These are phyloP conservation scores for Mortierella sp. DNA, from an alignment of 371 early-diverging fungal genomes.

Conservation along the genomic window DNA sequence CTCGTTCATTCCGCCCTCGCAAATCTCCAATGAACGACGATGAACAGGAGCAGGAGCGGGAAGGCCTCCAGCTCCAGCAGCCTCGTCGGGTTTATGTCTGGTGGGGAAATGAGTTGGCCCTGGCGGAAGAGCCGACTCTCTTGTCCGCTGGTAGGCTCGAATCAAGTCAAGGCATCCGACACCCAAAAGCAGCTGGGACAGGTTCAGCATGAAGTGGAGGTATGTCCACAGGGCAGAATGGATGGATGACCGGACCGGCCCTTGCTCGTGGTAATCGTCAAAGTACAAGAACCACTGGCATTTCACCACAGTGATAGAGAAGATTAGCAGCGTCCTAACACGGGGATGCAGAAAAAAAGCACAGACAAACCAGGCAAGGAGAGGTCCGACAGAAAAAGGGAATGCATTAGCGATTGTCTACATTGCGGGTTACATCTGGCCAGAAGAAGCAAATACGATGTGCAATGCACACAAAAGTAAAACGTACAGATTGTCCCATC, in stretches of 20 bases:
- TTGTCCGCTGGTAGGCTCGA: conserved; percentile 45
- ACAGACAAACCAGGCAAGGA: background rate
- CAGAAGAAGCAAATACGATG: background rate
- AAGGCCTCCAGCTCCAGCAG: conserved; percentile 13
- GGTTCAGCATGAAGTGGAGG: conserved; percentile 69
- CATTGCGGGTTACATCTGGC: background rate
- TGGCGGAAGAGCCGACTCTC: background rate
- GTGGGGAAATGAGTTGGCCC: background rate
- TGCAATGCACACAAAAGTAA: background rate
- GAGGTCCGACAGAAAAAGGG: background rate
- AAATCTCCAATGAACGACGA: background rate
- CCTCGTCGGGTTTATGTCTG: conserved; percentile 5
- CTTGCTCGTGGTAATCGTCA: conserved; percentile 45
- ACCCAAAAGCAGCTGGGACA: conserved; percentile 70
- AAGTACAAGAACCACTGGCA: conserved; percentile 51
- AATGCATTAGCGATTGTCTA: background rate
- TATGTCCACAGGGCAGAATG: conserved; percentile 68
- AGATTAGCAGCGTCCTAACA: conserved; percentile 27
- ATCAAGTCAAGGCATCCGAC: conserved; percentile 67
- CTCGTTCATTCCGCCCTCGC: background rate
- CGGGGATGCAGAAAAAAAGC: background rate
- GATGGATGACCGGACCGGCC: conserved; percentile 27
- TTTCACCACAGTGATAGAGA: conserved; percentile 39
- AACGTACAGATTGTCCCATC: conserved; percentile 40
- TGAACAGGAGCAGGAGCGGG: background rate